Conservation (phyloP, 2,329 filamentous ascomycete genomes). For the Penicillium sp. region DNA sequence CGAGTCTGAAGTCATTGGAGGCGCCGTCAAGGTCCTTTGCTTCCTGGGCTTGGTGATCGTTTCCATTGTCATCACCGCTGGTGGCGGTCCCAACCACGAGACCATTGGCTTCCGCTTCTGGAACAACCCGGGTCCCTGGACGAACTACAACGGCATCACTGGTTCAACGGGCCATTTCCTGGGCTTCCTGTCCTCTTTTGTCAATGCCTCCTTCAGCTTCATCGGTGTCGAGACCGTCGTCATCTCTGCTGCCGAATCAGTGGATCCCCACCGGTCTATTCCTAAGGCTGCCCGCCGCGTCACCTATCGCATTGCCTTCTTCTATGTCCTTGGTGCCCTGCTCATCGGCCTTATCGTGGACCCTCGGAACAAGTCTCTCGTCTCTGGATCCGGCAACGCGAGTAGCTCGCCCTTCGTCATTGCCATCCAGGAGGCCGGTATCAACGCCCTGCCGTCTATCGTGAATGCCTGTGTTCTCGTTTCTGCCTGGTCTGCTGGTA, state of each 20-base stretch:
- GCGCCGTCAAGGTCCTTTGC: constrained; percentile 36
- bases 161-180: constrained; percentile 39
- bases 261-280: constrained; percentile 42
- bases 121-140: constrained; percentile 38
- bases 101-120: constrained; percentile 40
- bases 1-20: constrained; percentile 35
- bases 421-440: constrained; percentile 38
- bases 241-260: constrained; percentile 45
- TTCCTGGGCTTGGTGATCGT: constrained; percentile 34
- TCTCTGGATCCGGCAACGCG: constrained; percentile 32
- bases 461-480: constrained; percentile 42
- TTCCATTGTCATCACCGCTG: constrained; percentile 38
- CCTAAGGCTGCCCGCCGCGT: constrained; percentile 46
- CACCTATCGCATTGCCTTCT: constrained; percentile 42
- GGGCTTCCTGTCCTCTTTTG: constrained; percentile 41
- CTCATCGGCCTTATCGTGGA: constrained; percentile 35
- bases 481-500: constrained; percentile 45
- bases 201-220: constrained; percentile 46
- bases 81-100: constrained; percentile 35
- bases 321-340: constrained; percentile 39
- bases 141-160: constrained; percentile 34
- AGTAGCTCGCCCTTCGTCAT: constrained; percentile 41
- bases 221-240: constrained; percentile 46
- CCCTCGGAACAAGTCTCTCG: constrained; percentile 23
- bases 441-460: constrained; percentile 36